Base-by-base conservation (phyloP, 2,329 filamentous ascomycete genomes). In the Venturia pyrina region DNA sequence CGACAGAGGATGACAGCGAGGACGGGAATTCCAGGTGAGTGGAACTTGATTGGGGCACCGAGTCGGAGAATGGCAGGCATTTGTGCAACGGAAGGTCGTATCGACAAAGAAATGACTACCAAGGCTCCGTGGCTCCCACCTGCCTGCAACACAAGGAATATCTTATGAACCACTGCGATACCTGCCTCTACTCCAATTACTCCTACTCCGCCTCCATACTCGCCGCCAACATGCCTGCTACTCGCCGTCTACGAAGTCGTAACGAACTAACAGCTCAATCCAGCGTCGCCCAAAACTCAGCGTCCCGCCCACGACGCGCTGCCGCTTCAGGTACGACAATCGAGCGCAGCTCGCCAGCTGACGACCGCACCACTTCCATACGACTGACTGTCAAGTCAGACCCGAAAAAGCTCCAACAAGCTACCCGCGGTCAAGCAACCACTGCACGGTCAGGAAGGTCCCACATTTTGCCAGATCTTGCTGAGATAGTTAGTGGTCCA, bases 381-480 rank as follows among this genome's bases (percentile, higher is more conserved):
- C 65, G 64, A 34, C 37, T 64, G 61, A 66, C 65, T 21, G 65
- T 66, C 40, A 66, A 66, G 48, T 62, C 65, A 28, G 53, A 60
- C 44, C 59, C 46, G 32, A 63, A 64, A 44, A 81, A 79, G 72
- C 75, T 82, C 32, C 75, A 79, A 65, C 77, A 81, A 66, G 80
- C 79, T 46, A 81, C 78, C 0, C 76, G 76, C 48, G 76, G 72
- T 66, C 69, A 74, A 37, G 70, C 70, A 10, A 67, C 66, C 13
- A 69, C 70, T 13, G 69, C 61, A 66, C 67, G 15, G 64, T 63
- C 28, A 69, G 70, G 71, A 48, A 71, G 72, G 60, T 75, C 76
- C 69, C 43, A 40, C 19, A 63, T 69, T 57, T 63, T 68, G 28
- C 53, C 53, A n/a, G 32, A 59, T 15, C 65, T 66, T 59, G 66